Evolutionary conservation across 108 stramenopile genomes (phyloP), one percentile per base, ranked within the genome.

Genomic region (Nannochloropsis gaditana): DNA sequence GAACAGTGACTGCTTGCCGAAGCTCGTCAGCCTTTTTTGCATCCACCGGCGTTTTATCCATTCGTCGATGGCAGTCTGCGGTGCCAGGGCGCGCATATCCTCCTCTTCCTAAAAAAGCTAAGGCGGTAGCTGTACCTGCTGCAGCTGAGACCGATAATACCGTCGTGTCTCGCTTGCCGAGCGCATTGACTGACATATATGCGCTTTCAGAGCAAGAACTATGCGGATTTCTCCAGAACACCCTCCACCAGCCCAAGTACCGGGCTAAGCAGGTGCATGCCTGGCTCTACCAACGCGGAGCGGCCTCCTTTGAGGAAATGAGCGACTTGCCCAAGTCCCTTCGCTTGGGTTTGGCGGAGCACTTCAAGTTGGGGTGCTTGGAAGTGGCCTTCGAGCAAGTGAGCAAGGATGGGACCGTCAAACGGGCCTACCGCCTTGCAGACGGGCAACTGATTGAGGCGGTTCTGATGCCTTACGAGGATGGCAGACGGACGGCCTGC

Each of bases 391-490:
- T 85, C 9, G 95, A 96, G 87, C 91, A 91, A 43, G 81, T 92
- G 8, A 90, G 86, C 59, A 93, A 93, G 85, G 98, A 98, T 86
- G 98, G 98, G 6, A 98, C 98, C 31, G 89, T 85, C 45, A 98
- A 98, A 89, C 91, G 96, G 15, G 95, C 97, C 9, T 97, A 97
- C 82, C 90, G 89, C 42, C 89, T 97, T 21, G 83, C 88, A 45
- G 97, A 97, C 88, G 96, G 96, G 21, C 94, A 95, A 90, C 79
- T 96, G 81, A 97, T 98, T 85, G 98, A 98, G 90, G 93, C 94
- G 9, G 98, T 98, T 5, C 90, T 98, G 11, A 98, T 98, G 98
- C 96, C 96, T 41, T 98, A 98, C 89, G 86, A 94, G 44, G 96
- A 97, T 89, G 97, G 97, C 43, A 86, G 96, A 19, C 92, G 95